Base-by-base conservation (phyloP, 257 asterid species). In the Petunia secreta region DNA sequence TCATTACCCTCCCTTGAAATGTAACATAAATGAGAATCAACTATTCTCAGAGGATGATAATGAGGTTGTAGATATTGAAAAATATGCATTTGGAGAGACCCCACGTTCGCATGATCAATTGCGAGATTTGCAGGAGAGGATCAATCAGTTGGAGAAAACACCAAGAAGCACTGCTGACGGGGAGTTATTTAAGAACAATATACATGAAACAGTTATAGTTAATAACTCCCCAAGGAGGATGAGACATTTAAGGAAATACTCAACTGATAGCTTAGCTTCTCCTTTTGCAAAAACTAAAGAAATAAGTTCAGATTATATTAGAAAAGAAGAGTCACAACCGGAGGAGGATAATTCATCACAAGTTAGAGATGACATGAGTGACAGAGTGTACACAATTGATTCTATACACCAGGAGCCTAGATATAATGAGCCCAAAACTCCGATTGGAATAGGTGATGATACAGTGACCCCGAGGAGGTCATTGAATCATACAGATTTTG, bases 371-470 rank as follows among this genome's bases (percentile, higher is more conserved):
- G 93, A 92, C 83, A 78, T 80, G 87, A 85, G 85, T 37, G 98
- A 94, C 81, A 89, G 97, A 85, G 92, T 94, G 79, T 94, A 90
- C 85, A 94, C 94, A 4, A 86, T 92, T 82, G 98, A 94, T 87
- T 90, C 98, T 54, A 85, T 92, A 84, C 89, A 87, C 86, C 89
- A 86, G 63, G 87, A 85, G 84, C 84, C 91, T 74, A 63, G 88
- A 52, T 53, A 79, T 71, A 85, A 84, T 77, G 92, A 79, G 54
- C 82, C 83, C 79, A 92, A 90, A 88, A 86, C 90, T 82, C 84
- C 89, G 82, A 80, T 83, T 85, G 89, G 86, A 50, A 53, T 83
- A 13, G 73, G 78, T 62, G 94, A 93, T 73, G 93, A 87, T 81
- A 89, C 25, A 25, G 25, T 78, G 82, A 85, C 98, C 80, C 92